Conservation (phyloP, 441 rosid species). For the Jatropha podagrica region DNA sequence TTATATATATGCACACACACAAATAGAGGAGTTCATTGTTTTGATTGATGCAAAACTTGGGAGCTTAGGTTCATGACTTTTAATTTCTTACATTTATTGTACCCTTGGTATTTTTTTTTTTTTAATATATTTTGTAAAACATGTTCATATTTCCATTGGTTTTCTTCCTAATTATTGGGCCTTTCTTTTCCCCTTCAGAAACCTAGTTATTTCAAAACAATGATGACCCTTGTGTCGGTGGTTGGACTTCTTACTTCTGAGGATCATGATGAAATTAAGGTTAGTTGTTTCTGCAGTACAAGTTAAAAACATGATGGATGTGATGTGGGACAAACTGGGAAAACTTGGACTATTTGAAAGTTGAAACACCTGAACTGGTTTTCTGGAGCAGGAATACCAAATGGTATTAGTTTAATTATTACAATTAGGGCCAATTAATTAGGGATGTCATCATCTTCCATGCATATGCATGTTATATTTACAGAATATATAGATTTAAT, state of each 20-base stretch:
- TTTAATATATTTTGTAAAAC: not conserved
- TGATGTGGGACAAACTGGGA: not conserved
- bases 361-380: not conserved
- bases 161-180: conserved; percentile 18
- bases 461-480: not conserved
- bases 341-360: not conserved
- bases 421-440: not conserved
- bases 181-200: conserved; percentile 43
- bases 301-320: conserved; percentile 13
- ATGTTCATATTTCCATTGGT: not conserved
- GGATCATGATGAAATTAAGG: conserved; percentile 62
- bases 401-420: not conserved
- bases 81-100: not conserved
- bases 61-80: not conserved
- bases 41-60: not conserved
- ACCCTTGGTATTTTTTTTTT: not conserved
- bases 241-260: conserved; percentile 60
- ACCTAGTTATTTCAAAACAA: conserved; percentile 57
- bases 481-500: not conserved
- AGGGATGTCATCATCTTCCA: not conserved
- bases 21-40: too few relatives aligned
- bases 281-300: conserved; percentile 31
- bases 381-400: not conserved
- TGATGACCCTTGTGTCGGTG: conserved; percentile 57
- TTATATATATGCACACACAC: not conserved